phyloP scores from a whole-genome alignment of 2,329 filamentous ascomycete genomes.

The Neonectria ditissima region DNA sequence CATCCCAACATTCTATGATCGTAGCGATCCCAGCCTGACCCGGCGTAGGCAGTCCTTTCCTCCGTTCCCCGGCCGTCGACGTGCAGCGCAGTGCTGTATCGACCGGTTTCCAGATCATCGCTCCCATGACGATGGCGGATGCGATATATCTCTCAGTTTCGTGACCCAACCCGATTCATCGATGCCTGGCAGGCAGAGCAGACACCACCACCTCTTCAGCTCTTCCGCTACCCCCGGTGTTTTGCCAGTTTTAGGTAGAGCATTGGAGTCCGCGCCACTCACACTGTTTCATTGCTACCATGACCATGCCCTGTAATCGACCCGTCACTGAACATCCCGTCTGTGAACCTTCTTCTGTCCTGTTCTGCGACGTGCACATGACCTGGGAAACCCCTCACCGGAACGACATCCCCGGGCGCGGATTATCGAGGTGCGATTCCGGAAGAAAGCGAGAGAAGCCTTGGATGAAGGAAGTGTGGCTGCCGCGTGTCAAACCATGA shows the following conservation, averaged over 20 bases:
- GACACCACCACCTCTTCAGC: background rate
- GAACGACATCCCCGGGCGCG: background rate
- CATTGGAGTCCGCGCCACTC: background rate
- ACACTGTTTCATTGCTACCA: background rate
- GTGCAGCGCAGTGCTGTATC: background rate
- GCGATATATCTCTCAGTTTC: background rate
- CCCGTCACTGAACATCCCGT: background rate
- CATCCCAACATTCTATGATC: background rate
- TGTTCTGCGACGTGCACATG: background rate
- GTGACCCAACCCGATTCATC: slow-evolving; percentile 3
- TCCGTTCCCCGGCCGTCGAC: background rate
- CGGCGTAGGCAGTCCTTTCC: slow-evolving; percentile 2
- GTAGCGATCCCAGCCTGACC: background rate
- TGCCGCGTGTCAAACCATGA: background rate
- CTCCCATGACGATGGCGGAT: background rate
- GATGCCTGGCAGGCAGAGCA: slow-evolving; percentile 5
- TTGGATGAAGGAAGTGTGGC: background rate
- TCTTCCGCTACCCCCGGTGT: background rate
- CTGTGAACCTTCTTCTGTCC: too few species aligned
- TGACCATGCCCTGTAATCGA: background rate
- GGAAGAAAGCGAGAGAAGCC: background rate
- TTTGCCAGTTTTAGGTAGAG: background rate
- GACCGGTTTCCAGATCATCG: slow-evolving; percentile 5
- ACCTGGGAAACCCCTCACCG: background rate
- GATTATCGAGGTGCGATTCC: background rate